Percentiles rank a stretch among this genome's conserved stretches.
phyloP scores from a whole-genome alignment of 768 basidiomycete species.

The Mycena filopes region DNA sequence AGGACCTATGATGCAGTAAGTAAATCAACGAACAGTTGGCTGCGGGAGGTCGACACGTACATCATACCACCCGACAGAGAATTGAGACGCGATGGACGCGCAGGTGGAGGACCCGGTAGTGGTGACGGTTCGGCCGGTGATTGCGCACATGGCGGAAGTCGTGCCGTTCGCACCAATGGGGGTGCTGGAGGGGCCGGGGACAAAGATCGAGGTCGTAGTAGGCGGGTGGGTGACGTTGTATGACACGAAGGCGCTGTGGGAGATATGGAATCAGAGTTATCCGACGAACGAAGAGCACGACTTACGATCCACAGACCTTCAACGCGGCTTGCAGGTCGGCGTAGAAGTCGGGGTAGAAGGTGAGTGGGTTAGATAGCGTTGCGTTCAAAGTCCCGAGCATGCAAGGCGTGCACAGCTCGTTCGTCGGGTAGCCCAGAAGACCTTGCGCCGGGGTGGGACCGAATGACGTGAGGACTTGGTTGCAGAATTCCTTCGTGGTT shows the following conservation, averaged over 20 bases:
- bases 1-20: too few species aligned
- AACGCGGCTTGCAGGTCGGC: background rate
- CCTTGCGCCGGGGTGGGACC: slow-evolving; percentile 15
- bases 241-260: background rate
- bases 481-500: slow-evolving; percentile 9
- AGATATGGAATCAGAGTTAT: too few species aligned
- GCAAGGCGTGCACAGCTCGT: slow-evolving; percentile 21
- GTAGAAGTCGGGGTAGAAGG: slow-evolving; percentile 10
- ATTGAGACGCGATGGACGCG: slow-evolving; percentile 3
- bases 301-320: slow-evolving; percentile 12
- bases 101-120: background rate
- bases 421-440: slow-evolving; percentile 4
- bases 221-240: slow-evolving; percentile 12
- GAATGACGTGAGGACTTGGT: slow-evolving; percentile 1
- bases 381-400: slow-evolving; percentile 20
- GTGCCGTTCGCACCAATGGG: slow-evolving; percentile 15
- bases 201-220: background rate
- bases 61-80: slow-evolving; percentile 20
- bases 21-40: too few species aligned
- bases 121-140: slow-evolving; percentile 5
- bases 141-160: background rate
- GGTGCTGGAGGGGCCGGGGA: background rate
- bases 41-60: too few species aligned
- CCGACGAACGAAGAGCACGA: background rate
- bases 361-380: slow-evolving; percentile 11